These are phyloP conservation scores for Kluyveromyces siamensis DNA, from an alignment of 805 yeast species.

Conservation along the genomic window DNA sequence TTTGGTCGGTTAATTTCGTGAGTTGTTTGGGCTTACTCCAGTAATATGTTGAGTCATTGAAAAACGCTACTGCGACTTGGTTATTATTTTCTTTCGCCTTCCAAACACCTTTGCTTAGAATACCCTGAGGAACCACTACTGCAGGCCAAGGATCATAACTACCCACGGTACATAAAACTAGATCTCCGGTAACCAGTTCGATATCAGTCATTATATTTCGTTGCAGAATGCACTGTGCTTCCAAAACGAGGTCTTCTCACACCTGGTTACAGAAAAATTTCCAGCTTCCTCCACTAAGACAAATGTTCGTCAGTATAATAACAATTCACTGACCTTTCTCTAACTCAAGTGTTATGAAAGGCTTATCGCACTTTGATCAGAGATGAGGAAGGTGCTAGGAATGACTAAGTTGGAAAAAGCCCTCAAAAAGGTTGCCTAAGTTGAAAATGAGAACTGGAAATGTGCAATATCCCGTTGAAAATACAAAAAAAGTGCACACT, in stretches of 20 bases:
- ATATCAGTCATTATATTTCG: conserved; percentile 6
- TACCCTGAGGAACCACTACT: conserved; percentile 25
- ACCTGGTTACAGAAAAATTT: not conserved
- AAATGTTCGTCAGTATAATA: too few relatives aligned
- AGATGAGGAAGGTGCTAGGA: too few relatives aligned
- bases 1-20: conserved; percentile 9
- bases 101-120: conserved; percentile 24
- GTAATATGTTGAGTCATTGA: conserved; percentile 28
- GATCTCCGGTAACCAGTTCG: conserved; percentile 22
- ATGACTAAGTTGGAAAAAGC: too few relatives aligned
- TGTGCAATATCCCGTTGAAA: not conserved
- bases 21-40: conserved; percentile 26
- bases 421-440: too few relatives aligned
- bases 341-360: too few relatives aligned
- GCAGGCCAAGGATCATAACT: conserved; percentile 31
- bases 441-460: too few relatives aligned
- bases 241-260: not conserved
- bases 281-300: too few relatives aligned
- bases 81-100: conserved; percentile 11
- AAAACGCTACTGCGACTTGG: conserved; percentile 26
- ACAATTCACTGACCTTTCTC: too few relatives aligned
- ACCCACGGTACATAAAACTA: conserved; percentile 29
- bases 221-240: not conserved
- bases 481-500: not conserved
- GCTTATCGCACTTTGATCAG: too few relatives aligned